Base-by-base conservation (phyloP, 2,329 filamentous ascomycete species). In the Fusarium agapanthi region DNA sequence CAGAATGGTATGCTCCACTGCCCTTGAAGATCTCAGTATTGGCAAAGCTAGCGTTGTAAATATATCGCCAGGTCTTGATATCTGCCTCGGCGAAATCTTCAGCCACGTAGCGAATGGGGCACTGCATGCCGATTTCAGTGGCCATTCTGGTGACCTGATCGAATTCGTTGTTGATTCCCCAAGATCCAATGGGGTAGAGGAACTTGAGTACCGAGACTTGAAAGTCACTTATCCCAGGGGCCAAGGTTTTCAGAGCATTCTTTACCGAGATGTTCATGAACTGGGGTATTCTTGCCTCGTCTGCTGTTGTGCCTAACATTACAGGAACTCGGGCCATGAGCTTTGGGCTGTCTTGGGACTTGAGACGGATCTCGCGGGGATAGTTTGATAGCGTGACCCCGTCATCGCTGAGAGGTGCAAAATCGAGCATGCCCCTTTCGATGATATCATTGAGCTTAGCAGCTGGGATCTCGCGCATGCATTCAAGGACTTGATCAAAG, bases 1-100 rank as follows among this genome's bases (percentile, higher is more conserved):
- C 78, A 0, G 82, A 84, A 65, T 88, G 86, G 64, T 86, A 87
- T 2, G 85, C 84, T 16, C 84, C 84, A 34, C 75, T 77, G 15
- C 71, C 76, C 78, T 55, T 76, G 77, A 20, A 82, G 79, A 72
- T 84, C 34, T 60, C 83, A 65, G 83, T 81, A 67, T 87, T 87
- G 20, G 81, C 70, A 79, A 85, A 88, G 75, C 86, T 84, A 11
- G 82, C 86, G 58, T 85, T 82, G 75, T 84, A 88, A 35, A 83
- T 80, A 62, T 83, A 86, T 34, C 81, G 79, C 83, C 84, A 88
- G 14, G 82, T 78, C 0, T 82, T 80, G 12, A 86, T 79, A 14
- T 76, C 81, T 8, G 80, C 75, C 0, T 63, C 40, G 0, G 72
- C 62, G 15, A 82, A 82, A 6, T 82, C 81, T 6, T 80, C 72